phyloP scores from a whole-genome alignment of 192 early-diverging fungal genomes.

The Spizellomyces sp. region DNA sequence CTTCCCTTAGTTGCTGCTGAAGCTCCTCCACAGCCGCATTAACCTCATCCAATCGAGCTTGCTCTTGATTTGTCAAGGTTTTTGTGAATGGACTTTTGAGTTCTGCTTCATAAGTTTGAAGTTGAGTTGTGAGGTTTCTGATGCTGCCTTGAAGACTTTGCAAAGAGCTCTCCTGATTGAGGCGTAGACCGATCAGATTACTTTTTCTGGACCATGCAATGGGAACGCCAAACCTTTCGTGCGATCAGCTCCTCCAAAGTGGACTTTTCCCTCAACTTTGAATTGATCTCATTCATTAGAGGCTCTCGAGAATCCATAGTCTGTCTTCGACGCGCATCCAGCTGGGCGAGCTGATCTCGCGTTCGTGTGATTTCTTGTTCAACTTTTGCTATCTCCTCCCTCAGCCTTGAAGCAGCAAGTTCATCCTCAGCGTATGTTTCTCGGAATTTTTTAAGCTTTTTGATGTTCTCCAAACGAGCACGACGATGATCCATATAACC shows the following conservation, averaged over 20 bases:
- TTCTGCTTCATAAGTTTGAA: slow-evolving; percentile 63
- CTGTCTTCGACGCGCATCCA: slow-evolving; percentile 28
- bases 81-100: slow-evolving; percentile 48
- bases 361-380: slow-evolving; percentile 49
- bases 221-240: slow-evolving; percentile 42
- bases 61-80: slow-evolving; percentile 37
- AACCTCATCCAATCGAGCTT: slow-evolving; percentile 39
- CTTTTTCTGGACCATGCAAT: background rate
- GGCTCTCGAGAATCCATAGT: slow-evolving; percentile 59
- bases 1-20: slow-evolving; percentile 55
- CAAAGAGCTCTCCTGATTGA: slow-evolving; percentile 52
- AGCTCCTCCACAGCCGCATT: slow-evolving; percentile 55
- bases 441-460: slow-evolving; percentile 55
- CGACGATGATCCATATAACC: slow-evolving; percentile 77
- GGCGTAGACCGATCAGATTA: background rate
- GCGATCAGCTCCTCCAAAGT: slow-evolving; percentile 52
- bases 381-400: slow-evolving; percentile 52
- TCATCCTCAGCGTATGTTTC: slow-evolving; percentile 47
- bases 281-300: slow-evolving; percentile 55
- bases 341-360: slow-evolving; percentile 38
- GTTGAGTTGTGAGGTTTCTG: slow-evolving; percentile 56
- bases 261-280: slow-evolving; percentile 66
- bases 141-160: slow-evolving; percentile 46
- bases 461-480: slow-evolving; percentile 76
- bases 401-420: slow-evolving; percentile 42